phyloP scores from a whole-genome alignment of 768 basidiomycete genomes.

The Tricholoma flavovirens region DNA sequence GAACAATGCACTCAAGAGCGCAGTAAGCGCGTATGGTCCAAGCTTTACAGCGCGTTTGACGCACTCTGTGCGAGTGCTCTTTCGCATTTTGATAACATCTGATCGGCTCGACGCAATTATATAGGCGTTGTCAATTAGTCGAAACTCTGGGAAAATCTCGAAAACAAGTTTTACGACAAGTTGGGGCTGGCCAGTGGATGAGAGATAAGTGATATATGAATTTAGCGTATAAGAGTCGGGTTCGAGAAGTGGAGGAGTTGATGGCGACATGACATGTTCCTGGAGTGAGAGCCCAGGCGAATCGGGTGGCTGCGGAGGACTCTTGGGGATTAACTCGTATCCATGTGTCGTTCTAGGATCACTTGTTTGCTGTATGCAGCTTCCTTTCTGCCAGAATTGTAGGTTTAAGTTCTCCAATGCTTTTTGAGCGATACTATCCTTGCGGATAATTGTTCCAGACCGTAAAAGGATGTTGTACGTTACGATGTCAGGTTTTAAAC shows the following conservation, averaged over 20 bases:
- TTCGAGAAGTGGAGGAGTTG: slow-evolving; percentile 5
- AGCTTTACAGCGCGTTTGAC: slow-evolving; percentile 39
- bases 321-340: not conserved
- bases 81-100: slow-evolving; percentile 13
- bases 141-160: slow-evolving; percentile 49
- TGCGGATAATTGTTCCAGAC: slow-evolving; percentile 45
- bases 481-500: slow-evolving; percentile 37
- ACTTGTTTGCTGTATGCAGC: not conserved
- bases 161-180: slow-evolving; percentile 45
- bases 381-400: not conserved
- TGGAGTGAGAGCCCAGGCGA: not conserved
- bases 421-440: slow-evolving; percentile 34
- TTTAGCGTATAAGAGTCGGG: slow-evolving; percentile 45
- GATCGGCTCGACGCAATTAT: slow-evolving; percentile 11
- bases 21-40: slow-evolving; percentile 57
- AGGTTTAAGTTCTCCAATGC: slow-evolving; percentile 29
- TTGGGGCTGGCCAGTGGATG: slow-evolving; percentile 40
- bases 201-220: slow-evolving; percentile 47
- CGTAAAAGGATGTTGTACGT: slow-evolving; percentile 59
- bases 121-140: slow-evolving; percentile 21
- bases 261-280: slow-evolving; percentile 3
- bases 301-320: not conserved
- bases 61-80: slow-evolving; percentile 19
- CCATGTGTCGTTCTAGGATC: not conserved
- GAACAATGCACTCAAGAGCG: slow-evolving; percentile 53